Percentiles rank a stretch among this genome's conserved stretches.
Conservation (phyloP, 202 grass and related monocot species). For the Elaeis oleifera region DNA sequence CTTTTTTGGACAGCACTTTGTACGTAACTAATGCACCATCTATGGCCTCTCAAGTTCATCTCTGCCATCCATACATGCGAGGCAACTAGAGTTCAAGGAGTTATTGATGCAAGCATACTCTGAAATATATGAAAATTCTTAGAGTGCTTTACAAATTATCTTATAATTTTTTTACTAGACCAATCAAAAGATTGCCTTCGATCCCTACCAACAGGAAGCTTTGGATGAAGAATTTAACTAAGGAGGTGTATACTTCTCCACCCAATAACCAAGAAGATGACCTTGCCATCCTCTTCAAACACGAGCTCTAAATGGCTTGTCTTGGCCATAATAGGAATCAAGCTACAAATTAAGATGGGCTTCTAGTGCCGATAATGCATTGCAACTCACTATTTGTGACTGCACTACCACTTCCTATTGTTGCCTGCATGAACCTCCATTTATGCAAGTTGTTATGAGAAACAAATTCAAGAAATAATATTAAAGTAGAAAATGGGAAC, state of each 20-base stretch:
- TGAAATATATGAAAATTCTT: too few species aligned
- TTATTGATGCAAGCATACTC: too few species aligned
- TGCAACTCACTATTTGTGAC: slow-evolving; percentile 30
- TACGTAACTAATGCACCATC: too few species aligned
- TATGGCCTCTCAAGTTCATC: too few species aligned
- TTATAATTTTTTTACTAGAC: too few species aligned
- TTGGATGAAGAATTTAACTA: slow-evolving; percentile 29
- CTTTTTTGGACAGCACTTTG: too few species aligned
- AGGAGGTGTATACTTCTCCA: slow-evolving; percentile 36
- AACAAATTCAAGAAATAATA: not conserved
- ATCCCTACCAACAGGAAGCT: slow-evolving; percentile 14
- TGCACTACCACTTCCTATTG: slow-evolving; percentile 28
- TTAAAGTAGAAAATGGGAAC: not conserved
- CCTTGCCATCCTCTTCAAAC: slow-evolving; percentile 48
- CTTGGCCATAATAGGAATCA: slow-evolving; percentile 25
- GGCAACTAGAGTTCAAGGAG: too few species aligned
- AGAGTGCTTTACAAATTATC: too few species aligned
- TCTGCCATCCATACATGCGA: too few species aligned
- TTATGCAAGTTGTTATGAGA: not conserved
- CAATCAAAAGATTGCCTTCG: slow-evolving; percentile 43
- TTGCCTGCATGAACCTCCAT: slow-evolving; percentile 31
- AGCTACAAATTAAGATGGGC: slow-evolving; percentile 41
- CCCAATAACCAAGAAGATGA: slow-evolving; percentile 46
- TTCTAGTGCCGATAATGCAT: slow-evolving; percentile 36
- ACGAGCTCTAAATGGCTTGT: slow-evolving; percentile 47